A percentile compares a stretch with the other conserved stretches of the same genome.
phyloP scores from a whole-genome alignment of 2,329 filamentous ascomycete species.

The Hymenoscyphus repandus region DNA sequence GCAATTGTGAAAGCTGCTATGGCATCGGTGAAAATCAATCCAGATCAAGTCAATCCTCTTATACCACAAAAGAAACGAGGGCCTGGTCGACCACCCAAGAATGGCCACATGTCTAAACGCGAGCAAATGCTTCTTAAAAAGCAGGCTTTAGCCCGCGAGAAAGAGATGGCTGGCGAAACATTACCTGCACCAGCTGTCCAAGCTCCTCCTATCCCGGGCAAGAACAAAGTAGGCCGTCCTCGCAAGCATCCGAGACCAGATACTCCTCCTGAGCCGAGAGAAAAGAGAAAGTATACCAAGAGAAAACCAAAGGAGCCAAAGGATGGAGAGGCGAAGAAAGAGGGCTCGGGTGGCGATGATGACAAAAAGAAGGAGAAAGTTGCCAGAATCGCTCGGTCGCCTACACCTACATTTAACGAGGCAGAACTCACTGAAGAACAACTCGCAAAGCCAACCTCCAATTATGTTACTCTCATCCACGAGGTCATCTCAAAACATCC shows the following conservation, averaged over 20 bases:
- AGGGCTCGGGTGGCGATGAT: slow-evolving; percentile 51
- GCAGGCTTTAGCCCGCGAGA: slow-evolving; percentile 38
- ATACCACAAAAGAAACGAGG: slow-evolving; percentile 47
- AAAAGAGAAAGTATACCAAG: slow-evolving; percentile 64
- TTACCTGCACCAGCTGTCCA: slow-evolving; percentile 41
- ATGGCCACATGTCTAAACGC: slow-evolving; percentile 77
- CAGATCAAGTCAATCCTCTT: slow-evolving; percentile 8
- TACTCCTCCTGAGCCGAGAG: slow-evolving; percentile 45
- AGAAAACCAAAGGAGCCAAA: slow-evolving; percentile 48
- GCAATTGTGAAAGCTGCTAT: too few species aligned
- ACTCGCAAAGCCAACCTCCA: slow-evolving; percentile 58
- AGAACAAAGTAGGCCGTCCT: slow-evolving; percentile 61
- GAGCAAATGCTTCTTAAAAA: slow-evolving; percentile 63
- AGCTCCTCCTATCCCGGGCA: slow-evolving; percentile 29
- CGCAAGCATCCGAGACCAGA: slow-evolving; percentile 59
- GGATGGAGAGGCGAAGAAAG: slow-evolving; percentile 38
- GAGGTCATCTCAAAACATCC: slow-evolving; percentile 48
- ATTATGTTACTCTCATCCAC: slow-evolving; percentile 53
- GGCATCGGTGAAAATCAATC: slow-evolving; percentile 10
- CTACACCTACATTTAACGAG: slow-evolving; percentile 48
- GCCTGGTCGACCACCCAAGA: slow-evolving; percentile 76
- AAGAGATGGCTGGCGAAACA: slow-evolving; percentile 44
- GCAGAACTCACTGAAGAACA: slow-evolving; percentile 64
- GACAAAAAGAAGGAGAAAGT: slow-evolving; percentile 55
- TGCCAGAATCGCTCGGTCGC: slow-evolving; percentile 36